Percentiles rank a stretch among this genome's conserved stretches.
phyloP scores from a whole-genome alignment of 2,329 filamentous ascomycete species.

The Colletotrichum sidae region DNA sequence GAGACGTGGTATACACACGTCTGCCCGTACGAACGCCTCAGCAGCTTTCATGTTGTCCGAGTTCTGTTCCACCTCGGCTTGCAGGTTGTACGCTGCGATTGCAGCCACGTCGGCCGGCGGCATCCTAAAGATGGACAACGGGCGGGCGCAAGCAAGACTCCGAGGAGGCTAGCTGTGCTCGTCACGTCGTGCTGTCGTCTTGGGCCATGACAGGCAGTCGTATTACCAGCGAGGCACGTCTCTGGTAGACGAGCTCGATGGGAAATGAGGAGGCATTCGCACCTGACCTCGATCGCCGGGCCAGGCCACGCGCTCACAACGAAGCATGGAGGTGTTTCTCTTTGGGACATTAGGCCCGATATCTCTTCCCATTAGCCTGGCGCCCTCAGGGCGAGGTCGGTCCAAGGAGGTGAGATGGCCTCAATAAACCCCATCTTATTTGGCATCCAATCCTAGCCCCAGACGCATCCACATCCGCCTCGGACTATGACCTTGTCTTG shows the following conservation, averaged over 20 bases:
- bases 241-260: conserved; percentile 2
- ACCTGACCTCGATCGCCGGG: conserved; percentile 18
- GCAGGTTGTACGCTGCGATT: conserved; percentile 7
- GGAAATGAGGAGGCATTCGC: conserved; percentile 14
- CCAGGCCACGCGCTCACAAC: conserved; percentile 6
- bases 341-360: conserved; percentile 23
- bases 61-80: not conserved
- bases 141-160: not conserved
- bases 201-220: conserved; percentile 19
- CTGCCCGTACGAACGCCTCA: too few species aligned
- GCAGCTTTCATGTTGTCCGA: not conserved
- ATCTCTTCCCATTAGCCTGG: conserved; percentile 25
- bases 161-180: conserved; percentile 4
- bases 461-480: not conserved
- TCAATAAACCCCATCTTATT: not conserved
- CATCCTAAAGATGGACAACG: not conserved
- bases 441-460: conserved; percentile 2
- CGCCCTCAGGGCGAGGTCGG: not conserved
- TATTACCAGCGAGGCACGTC: not conserved
- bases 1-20: too few species aligned
- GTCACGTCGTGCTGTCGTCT: not conserved
- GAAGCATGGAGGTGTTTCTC: conserved; percentile 18
- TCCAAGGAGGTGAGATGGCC: conserved; percentile 8
- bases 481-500: not conserved
- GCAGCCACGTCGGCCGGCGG: not conserved